Conservation (phyloP, 495 filamentous ascomycete genomes). For the Letharia columbiana region DNA sequence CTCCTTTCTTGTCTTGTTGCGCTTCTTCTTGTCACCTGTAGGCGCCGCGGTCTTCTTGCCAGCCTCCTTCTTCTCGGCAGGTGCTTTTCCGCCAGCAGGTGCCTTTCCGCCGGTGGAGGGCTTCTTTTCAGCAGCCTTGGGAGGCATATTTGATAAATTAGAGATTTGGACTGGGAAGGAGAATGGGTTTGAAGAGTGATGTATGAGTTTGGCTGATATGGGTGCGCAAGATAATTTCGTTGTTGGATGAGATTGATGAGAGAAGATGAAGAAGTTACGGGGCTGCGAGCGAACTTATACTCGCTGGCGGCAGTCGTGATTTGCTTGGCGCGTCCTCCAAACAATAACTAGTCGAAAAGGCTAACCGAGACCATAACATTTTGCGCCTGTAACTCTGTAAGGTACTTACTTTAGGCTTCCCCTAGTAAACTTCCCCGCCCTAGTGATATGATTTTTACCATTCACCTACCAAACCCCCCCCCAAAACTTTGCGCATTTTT, state of each 20-base stretch:
- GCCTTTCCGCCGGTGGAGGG: conserved; percentile 95
- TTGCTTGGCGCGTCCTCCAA: conserved; percentile 25
- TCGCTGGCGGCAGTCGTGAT: conserved; percentile 26
- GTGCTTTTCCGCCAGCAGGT: conserved; percentile 73
- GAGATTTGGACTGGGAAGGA: conserved; percentile 29
- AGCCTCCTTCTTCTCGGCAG: conserved; percentile 98
- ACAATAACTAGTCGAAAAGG: conserved; percentile 7
- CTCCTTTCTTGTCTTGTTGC: conserved; percentile 99
- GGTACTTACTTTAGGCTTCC: too few species aligned
- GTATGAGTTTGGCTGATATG: conserved; percentile 24
- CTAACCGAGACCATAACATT: conserved; percentile 18
- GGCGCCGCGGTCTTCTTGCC: conserved; percentile 95
- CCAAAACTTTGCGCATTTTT: conserved; percentile 3
- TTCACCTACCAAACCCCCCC: conserved; percentile 18
- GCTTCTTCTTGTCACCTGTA: conserved; percentile 99
- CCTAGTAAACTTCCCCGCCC: conserved; percentile 8
- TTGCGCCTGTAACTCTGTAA: not conserved
- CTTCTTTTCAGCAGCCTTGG: conserved; percentile 93
- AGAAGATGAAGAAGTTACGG: conserved; percentile 34
- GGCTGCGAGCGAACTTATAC: conserved; percentile 41
- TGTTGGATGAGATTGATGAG: conserved; percentile 34
- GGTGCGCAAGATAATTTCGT: conserved; percentile 32
- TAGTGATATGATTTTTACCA: conserved; percentile 18
- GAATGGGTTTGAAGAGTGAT: conserved; percentile 29
- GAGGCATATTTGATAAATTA: conserved; percentile 65